Conservation (phyloP, 768 basidiomycete species). For the Suillus luteus region DNA sequence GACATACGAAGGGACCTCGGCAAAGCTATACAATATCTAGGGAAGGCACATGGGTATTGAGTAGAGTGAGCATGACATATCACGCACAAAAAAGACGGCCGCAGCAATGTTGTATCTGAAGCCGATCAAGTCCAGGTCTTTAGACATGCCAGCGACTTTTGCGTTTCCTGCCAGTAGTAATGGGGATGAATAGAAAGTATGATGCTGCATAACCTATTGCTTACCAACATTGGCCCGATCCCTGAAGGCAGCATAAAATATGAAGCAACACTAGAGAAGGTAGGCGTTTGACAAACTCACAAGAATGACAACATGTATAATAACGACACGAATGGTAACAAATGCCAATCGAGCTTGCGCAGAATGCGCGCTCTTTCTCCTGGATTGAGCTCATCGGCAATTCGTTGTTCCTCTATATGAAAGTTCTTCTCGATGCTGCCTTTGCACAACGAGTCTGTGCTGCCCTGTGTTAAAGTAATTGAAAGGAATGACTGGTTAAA, state of each 20-base stretch:
- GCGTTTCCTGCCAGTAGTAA: slow-evolving; percentile 37
- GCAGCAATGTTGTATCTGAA: slow-evolving; percentile 40
- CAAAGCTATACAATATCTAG: slow-evolving; percentile 39
- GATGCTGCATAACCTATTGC: slow-evolving; percentile 11
- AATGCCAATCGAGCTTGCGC: slow-evolving; percentile 46
- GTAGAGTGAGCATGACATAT: background rate
- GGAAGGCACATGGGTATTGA: background rate
- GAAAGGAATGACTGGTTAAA: slow-evolving; percentile 9
- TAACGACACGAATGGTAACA: slow-evolving; percentile 46
- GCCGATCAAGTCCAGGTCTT: slow-evolving; percentile 37
- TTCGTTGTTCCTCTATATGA: background rate
- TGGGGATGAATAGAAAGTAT: background rate
- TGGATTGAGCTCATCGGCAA: slow-evolving; percentile 15
- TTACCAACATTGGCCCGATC: slow-evolving; percentile 49
- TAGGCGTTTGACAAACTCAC: slow-evolving; percentile 30
- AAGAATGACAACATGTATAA: slow-evolving; percentile 49
- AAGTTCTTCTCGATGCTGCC: background rate
- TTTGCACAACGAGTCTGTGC: background rate
- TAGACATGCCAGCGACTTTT: slow-evolving; percentile 46
- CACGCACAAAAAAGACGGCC: slow-evolving; percentile 39
- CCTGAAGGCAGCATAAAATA: slow-evolving; percentile 20
- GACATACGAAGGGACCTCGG: slow-evolving; percentile 41
- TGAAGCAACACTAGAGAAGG: slow-evolving; percentile 1
- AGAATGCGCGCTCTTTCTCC: slow-evolving; percentile 32
- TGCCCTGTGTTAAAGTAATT: background rate